A percentile compares a stretch with the other conserved stretches of the same genome.
These are phyloP conservation scores for Stachybotrys chlorohalonatus DNA, from an alignment of 2,329 filamentous ascomycete genomes.

Conservation along the genomic window DNA sequence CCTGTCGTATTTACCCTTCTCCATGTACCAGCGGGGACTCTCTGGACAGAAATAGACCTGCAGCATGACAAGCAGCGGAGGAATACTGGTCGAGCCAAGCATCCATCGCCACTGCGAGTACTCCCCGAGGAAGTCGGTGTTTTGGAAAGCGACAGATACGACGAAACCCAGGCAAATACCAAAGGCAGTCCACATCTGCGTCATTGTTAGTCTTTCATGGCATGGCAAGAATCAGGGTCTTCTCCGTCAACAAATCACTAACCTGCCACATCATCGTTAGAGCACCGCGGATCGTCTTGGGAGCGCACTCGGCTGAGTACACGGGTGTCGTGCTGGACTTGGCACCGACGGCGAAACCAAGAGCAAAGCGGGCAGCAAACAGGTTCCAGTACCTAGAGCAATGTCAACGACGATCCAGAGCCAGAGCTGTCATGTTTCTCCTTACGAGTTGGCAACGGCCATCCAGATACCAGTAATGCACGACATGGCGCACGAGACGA, in stretches of 20 bases:
- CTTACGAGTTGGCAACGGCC: constrained; percentile 46
- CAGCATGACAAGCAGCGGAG: constrained; percentile 39
- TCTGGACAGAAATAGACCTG: constrained; percentile 47
- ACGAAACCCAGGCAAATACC: constrained; percentile 31
- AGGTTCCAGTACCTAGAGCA: constrained; percentile 12
- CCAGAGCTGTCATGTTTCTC: constrained; percentile 11
- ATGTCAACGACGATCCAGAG: constrained; percentile 1
- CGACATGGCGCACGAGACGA: constrained; percentile 49
- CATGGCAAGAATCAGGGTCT: rapidly evolving
- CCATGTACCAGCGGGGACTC: constrained; percentile 40
- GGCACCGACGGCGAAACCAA: constrained; percentile 27
- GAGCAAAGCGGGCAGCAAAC: constrained; percentile 21
- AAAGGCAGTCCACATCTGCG: constrained; percentile 21
- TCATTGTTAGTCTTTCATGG: background rate
- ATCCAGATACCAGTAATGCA: constrained; percentile 43
- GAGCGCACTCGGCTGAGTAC: constrained; percentile 26
- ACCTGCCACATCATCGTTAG: constrained; percentile 28
- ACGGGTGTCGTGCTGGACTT: constrained; percentile 25
- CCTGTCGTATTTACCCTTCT: constrained; percentile 30
- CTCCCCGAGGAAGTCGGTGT: constrained; percentile 21
- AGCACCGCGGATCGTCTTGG: constrained; percentile 27
- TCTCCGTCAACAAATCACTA: background rate
- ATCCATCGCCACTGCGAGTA: constrained; percentile 24
- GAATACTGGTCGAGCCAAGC: constrained; percentile 43
- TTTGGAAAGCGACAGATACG: constrained; percentile 21